phyloP scores from a whole-genome alignment of 176 grass and related monocot genomes.

The Eragrostis nindensis region DNA sequence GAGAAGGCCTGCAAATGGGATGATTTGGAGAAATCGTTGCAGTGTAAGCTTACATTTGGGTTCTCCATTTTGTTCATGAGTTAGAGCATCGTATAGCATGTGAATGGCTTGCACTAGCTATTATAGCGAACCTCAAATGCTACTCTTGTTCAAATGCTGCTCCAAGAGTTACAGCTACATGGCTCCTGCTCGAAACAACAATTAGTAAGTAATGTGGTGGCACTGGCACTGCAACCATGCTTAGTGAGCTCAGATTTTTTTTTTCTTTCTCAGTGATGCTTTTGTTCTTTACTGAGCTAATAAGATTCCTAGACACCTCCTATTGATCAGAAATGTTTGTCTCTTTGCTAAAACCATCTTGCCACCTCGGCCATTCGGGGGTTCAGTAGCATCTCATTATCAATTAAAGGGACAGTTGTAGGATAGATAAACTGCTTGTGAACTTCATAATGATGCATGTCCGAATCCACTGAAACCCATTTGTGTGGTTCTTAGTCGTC shows the following conservation, averaged over 20 bases:
- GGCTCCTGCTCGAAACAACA: conserved; percentile 51
- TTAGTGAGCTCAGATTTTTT: conserved; percentile 36
- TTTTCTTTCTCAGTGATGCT: conserved; percentile 5
- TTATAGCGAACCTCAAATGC: neutral
- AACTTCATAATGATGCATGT: neutral
- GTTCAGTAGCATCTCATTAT: neutral
- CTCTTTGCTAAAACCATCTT: conserved; percentile 2
- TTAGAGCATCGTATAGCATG: no score
- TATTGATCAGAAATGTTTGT: neutral
- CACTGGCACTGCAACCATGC: conserved; percentile 52
- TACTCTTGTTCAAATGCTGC: neutral
- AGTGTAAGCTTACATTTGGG: no score
- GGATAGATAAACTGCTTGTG: neutral
- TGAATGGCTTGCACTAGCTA: no score
- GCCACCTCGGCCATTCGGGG: neutral
- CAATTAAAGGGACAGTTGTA: neutral
- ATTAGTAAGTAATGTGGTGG: conserved; percentile 42
- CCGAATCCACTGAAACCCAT: no score
- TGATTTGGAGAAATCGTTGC: no score
- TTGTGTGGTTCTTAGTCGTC: no score
- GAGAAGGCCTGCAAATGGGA: no score
- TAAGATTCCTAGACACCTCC: conserved; percentile 14
- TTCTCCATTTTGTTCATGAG: no score
- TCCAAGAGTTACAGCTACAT: conserved; percentile 28
- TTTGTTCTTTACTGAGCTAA: conserved; percentile 16